phyloP scores from a whole-genome alignment of 441 rosid species.

The Euphorbia schlechtendalii region DNA sequence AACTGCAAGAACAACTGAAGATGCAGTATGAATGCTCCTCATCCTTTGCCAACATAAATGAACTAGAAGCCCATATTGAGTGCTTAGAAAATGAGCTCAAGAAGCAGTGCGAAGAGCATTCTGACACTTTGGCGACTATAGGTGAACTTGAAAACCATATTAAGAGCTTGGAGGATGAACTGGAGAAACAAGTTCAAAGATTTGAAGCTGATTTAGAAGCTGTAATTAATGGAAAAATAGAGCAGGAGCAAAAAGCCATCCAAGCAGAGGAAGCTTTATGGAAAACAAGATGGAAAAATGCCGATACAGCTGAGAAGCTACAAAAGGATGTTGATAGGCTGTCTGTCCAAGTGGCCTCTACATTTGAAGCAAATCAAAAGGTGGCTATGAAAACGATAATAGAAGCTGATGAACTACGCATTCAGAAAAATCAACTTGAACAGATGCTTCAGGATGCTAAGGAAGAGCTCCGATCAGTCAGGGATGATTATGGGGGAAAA shows the following conservation, averaged over 20 bases:
- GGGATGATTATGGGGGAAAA: slow-evolving; percentile 42
- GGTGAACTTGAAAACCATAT: slow-evolving; percentile 49
- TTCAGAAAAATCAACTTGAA: slow-evolving; percentile 52
- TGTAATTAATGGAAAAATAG: slow-evolving; percentile 50
- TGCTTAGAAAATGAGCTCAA: slow-evolving; percentile 26
- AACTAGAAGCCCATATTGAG: too few relatives aligned
- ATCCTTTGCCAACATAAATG: slow-evolving; percentile 39
- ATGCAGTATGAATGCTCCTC: slow-evolving; percentile 63
- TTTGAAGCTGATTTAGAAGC: slow-evolving; percentile 58
- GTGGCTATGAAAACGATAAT: slow-evolving; percentile 57
- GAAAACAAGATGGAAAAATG: slow-evolving; percentile 57
- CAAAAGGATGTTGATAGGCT: slow-evolving; percentile 71
- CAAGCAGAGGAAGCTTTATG: slow-evolving; percentile 70
- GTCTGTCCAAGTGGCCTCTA: slow-evolving; percentile 63
- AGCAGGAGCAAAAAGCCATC: slow-evolving; percentile 83
- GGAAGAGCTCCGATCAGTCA: slow-evolving; percentile 41
- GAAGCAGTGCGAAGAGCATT: slow-evolving; percentile 41
- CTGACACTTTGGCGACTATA: slow-evolving; percentile 39
- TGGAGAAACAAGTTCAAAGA: slow-evolving; percentile 45
- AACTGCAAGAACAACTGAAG: slow-evolving; percentile 68
- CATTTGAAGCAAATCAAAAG: slow-evolving; percentile 65
- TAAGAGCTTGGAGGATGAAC: slow-evolving; percentile 54
- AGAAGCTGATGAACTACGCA: slow-evolving; percentile 54
- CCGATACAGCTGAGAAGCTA: slow-evolving; percentile 56
- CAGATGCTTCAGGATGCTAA: slow-evolving; percentile 47